Base-by-base conservation (phyloP, 225 moss, liverwort and hornwort genomes). In the Thuidium tamariscinum region DNA sequence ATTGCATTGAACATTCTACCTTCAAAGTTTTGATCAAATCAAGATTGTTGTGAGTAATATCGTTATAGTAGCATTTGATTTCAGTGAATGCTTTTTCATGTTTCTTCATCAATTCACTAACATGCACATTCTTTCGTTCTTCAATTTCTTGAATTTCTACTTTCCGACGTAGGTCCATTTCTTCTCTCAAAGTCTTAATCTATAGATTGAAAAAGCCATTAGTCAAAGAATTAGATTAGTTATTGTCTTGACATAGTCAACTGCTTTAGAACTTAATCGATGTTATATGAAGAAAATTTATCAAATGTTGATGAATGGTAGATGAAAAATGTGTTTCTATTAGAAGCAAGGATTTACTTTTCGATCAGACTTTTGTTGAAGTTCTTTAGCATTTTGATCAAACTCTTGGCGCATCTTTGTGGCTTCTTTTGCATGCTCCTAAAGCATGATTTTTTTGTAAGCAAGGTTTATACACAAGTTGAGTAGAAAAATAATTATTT, bases 11-110 rank as follows among this genome's bases (percentile, higher is more conserved):
- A 74, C 4, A 64, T 23, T 57, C 27, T 60, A 96, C 98, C 90
- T 99, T 99, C 32, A 99, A 83, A 80, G 90, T 93, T 87, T 99
- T 99, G 48, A 99, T 97, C 30, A 99, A 86, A 83, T 99, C 95
- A 16, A 99, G 90, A 84, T 99, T 99, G 76, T 99, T 97, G 81
- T 97, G 96, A 57, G 95, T 99, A 55, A 99, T 95, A 84, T 99
- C 96, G 18, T 99, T 99, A n/a, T 99, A 99, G 62, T 99, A 99
- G 82, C 92, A 95, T 86, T 96, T 99, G n/a, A 97, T 99, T 86
- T 99, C 96, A n/a, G 89, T 92, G 32, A 99, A 99, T 13, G 97
- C 94, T 82, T 96, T 96, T 46, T 99, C 96, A 30, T 97, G 97
- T 77, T 97, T 97, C 72, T 93, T 95, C 91, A 95, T 94, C 77